These are phyloP conservation scores for Fraxinus anomala DNA, from an alignment of 257 asterid genomes.

Conservation along the genomic window DNA sequence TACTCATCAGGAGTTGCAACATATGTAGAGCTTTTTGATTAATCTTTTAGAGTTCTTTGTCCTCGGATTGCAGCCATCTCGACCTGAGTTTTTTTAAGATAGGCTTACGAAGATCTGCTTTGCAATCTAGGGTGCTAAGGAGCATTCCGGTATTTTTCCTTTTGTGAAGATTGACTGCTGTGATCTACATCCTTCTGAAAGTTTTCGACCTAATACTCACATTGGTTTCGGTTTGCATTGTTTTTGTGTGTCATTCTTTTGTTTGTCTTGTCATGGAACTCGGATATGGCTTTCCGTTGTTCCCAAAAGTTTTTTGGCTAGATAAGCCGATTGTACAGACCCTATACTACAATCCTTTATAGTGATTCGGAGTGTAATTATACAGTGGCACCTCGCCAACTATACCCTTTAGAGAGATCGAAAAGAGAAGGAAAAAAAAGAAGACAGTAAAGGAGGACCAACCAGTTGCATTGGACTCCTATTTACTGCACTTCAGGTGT, in stretches of 20 bases:
- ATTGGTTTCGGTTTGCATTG: constrained; percentile 42
- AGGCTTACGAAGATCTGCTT: constrained; percentile 78
- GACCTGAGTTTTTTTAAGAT: constrained; percentile 64
- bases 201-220: constrained; percentile 51
- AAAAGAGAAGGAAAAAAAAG: constrained; percentile 29
- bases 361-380: constrained; percentile 63
- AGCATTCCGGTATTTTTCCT: constrained; percentile 51
- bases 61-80: constrained; percentile 63
- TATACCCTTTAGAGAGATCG: constrained; percentile 57
- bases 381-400: constrained; percentile 82
- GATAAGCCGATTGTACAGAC: constrained; percentile 82
- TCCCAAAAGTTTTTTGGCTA: constrained; percentile 57
- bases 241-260: constrained; percentile 64
- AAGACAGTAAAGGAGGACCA: constrained; percentile 50
- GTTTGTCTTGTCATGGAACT: constrained; percentile 56
- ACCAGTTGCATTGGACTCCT: constrained; percentile 39
- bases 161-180: constrained; percentile 48
- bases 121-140: constrained; percentile 64
- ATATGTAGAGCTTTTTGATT: constrained; percentile 41
- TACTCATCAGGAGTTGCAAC: constrained; percentile 36
- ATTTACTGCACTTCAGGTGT: constrained; percentile 53
- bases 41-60: constrained; percentile 44
- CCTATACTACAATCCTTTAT: constrained; percentile 49
- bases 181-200: constrained; percentile 52
- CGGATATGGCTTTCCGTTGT: constrained; percentile 57